phyloP scores from a whole-genome alignment of 768 basidiomycete genomes.

The Panus rudis region DNA sequence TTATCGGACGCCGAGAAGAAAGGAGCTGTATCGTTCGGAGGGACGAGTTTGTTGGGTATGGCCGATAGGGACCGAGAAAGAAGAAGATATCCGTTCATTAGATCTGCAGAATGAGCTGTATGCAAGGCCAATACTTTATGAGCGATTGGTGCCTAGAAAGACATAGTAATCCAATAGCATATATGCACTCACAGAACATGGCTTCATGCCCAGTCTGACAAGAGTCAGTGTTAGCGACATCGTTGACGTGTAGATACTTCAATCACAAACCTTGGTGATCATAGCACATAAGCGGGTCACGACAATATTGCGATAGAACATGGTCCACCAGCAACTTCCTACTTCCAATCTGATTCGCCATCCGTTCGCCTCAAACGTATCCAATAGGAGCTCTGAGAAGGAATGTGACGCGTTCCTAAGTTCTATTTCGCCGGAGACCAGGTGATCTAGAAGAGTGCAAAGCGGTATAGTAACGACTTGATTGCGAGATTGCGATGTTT shows the following conservation, averaged over 20 bases:
- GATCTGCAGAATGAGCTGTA: no score
- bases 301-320: not conserved
- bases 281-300: not conserved
- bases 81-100: no score
- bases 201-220: not conserved
- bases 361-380: not conserved
- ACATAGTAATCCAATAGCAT: no score
- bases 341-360: slow-evolving; percentile 1
- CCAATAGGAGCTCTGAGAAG: slow-evolving; percentile 1
- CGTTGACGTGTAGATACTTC: not conserved
- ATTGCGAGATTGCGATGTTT: not conserved
- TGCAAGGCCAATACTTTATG: no score
- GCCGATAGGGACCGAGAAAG: no score
- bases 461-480: not conserved
- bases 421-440: slow-evolving; percentile 4
- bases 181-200: not conserved
- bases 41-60: no score
- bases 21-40: no score
- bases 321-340: not conserved
- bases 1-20: no score
- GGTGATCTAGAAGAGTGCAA: slow-evolving; percentile 1
- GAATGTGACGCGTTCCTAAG: not conserved
- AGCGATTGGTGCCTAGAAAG: no score
- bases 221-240: not conserved
- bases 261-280: slow-evolving; percentile 3